Evolutionary conservation across 352 stramenopile species (phyloP).

Genomic region (Phytophthora pinifolia): DNA sequence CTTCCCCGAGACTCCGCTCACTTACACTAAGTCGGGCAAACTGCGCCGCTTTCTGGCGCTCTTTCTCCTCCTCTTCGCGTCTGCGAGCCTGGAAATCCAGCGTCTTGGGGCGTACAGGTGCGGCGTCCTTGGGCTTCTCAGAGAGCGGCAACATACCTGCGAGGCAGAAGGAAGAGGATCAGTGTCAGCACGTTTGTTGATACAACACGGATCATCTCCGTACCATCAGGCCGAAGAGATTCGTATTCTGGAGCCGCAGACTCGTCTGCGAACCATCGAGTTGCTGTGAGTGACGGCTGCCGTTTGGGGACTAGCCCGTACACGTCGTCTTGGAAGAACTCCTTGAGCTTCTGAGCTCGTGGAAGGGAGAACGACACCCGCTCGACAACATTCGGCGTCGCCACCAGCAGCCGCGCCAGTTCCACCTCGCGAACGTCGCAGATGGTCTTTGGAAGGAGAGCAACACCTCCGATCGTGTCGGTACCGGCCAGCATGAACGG

Average conservation of each 20-base stretch:
- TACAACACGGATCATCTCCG: neutral
- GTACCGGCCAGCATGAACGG: constrained; percentile 54
- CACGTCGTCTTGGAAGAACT: constrained; percentile 85
- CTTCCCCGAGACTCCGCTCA: neutral
- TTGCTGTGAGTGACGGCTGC: constrained; percentile 33
- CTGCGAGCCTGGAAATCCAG: constrained; percentile 66
- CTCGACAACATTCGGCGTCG: constrained; percentile 54
- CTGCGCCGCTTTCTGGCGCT: constrained; percentile 57
- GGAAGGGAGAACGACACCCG: constrained; percentile 69
- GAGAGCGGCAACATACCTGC: constrained; percentile 65
- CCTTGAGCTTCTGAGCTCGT: constrained; percentile 58
- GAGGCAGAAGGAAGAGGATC: constrained; percentile 2
- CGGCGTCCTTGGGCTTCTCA: constrained; percentile 45
- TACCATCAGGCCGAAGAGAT: constrained; percentile 59
- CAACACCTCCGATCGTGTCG: constrained; percentile 54
- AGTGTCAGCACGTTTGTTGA: neutral
- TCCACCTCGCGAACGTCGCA: constrained; percentile 75
- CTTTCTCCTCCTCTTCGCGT: constrained; percentile 63
- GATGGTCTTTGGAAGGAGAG: constrained; percentile 59
- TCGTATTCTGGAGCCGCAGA: constrained; percentile 40
- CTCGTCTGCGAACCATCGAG: constrained; percentile 63
- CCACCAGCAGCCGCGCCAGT: constrained; percentile 59
- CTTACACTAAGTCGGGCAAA: constrained; percentile 73
- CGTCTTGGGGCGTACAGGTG: constrained; percentile 50
- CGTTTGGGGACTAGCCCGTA: constrained; percentile 42